Base-by-base conservation (phyloP, 2,329 filamentous ascomycete species). In the Capronia americana region DNA sequence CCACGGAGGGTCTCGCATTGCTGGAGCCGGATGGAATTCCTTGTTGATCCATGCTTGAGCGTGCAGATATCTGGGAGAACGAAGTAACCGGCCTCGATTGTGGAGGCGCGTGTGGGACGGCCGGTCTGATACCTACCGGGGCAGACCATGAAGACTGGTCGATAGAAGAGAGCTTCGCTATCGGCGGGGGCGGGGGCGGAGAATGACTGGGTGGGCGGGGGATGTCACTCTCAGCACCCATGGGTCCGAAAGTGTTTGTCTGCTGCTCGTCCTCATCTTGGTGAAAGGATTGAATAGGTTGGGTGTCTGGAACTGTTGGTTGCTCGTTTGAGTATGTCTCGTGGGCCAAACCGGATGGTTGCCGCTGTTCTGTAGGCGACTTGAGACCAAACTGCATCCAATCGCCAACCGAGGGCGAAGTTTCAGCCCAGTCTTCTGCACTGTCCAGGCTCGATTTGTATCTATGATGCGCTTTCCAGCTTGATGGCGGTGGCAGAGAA, bases 331-430 rank as follows among this genome's bases (percentile, higher is more conserved):
- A 6, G 55, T 23, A 38, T 5, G 61, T 56, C 46, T 69, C 67
- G 23, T 64, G 65, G 14, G 59, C 55, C 28, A 69, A 41, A 8
- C 65, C 38, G 34, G 69, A 67, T 30, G 57, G 61, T 46, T 68
- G 61, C 11, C 60, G 54, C 53, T 28, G 28, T 41, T 69, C 63
- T 50, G 26, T 41, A 4, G 67, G 65, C 26, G 66, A 64, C 28
- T 61, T 63, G 12, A 65, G 78, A 23, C 79, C 80, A 48, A 81
- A 72, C 62, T 80, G 77, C 74, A 83, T 82, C 79, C 81, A 83
- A 66, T 83, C 81, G 57, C 78, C 77, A 48, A 83, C 80, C 2
- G 81, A 84, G 5, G 82, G 81, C 12, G 82, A 84, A 26, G 81
- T 81, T 68, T 80, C 76, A 63, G 80, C 79, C 80, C 80, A 83